Evolutionary conservation across 441 rosid species (phyloP).

Genomic region (Euphorbia schlechtendalii): DNA sequence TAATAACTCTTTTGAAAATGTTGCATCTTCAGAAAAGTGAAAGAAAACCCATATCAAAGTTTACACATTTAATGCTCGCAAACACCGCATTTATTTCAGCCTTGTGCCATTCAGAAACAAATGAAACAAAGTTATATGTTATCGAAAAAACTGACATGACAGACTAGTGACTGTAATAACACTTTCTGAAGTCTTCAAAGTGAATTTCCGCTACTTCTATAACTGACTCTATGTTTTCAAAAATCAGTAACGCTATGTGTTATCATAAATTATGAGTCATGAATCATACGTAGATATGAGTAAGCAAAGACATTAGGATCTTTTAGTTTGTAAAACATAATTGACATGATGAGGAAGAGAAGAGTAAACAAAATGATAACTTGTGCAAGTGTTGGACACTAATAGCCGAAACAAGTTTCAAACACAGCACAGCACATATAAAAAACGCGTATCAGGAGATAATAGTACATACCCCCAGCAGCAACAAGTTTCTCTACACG

Average conservation of each 20-base stretch:
- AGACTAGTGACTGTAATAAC: not conserved
- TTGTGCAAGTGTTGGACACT: not conserved
- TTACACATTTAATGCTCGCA: not conserved
- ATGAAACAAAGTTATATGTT: not conserved
- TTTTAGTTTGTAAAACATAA: not conserved
- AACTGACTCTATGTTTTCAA: not conserved
- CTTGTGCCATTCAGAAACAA: not conserved
- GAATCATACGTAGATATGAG: not conserved
- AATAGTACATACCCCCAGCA: conserved; percentile 69
- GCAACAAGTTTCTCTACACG: conserved; percentile 98
- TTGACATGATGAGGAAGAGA: not conserved
- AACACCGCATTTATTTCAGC: not conserved
- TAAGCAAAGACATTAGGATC: not conserved
- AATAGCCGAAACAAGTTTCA: not conserved
- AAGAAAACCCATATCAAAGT: not conserved
- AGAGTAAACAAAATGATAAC: not conserved
- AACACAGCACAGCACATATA: not conserved
- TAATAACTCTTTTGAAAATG: not conserved
- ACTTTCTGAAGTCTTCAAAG: not conserved
- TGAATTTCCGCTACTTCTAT: not conserved
- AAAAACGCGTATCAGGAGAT: not conserved
- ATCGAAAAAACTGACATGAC: not conserved
- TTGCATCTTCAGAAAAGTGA: not conserved
- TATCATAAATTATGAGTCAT: not conserved
- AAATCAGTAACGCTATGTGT: not conserved